A percentile compares a stretch with the other conserved stretches of the same genome.
Conservation (phyloP, 768 basidiomycete genomes). For the Aureoboletus auriporus region DNA sequence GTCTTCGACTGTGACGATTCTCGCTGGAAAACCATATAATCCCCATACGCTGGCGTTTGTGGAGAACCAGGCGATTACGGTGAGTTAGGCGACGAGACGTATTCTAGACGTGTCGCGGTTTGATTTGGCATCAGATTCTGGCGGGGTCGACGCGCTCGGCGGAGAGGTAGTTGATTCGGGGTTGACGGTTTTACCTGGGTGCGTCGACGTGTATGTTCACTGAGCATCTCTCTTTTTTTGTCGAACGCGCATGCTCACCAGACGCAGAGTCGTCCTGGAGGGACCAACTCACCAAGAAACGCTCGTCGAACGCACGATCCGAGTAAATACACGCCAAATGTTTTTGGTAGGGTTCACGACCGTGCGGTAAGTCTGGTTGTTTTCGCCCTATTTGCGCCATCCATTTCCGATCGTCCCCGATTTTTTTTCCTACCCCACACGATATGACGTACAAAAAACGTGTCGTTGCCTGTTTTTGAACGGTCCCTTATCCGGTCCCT, state of each 20-base stretch:
- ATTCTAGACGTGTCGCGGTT: constrained; percentile 39
- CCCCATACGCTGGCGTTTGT: constrained; percentile 38
- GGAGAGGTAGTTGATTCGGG: constrained; percentile 41
- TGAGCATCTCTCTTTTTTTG: constrained; percentile 39
- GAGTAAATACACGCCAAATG: constrained; percentile 61
- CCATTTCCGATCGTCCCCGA: no score
- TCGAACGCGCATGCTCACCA: constrained; percentile 16
- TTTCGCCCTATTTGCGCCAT: no score
- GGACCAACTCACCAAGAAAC: constrained; percentile 58
- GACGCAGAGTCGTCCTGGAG: constrained; percentile 59
- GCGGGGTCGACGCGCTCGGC: no score
- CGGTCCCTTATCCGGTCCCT: not conserved
- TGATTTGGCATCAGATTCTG: no score
- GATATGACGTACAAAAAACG: not conserved
- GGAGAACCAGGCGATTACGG: constrained; percentile 44
- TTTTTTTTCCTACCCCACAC: not conserved
- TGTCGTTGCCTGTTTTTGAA: not conserved
- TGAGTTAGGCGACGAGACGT: constrained; percentile 51
- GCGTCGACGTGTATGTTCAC: constrained; percentile 57
- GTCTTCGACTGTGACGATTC: constrained; percentile 7
- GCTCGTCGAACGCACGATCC: constrained; percentile 53
- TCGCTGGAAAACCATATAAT: constrained; percentile 52
- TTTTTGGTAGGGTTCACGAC: constrained; percentile 62
- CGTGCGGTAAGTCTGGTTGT: constrained; percentile 40
- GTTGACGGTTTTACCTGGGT: constrained; percentile 51